Conservation (phyloP, 306 rosid genomes). For the Castanea sativa region DNA sequence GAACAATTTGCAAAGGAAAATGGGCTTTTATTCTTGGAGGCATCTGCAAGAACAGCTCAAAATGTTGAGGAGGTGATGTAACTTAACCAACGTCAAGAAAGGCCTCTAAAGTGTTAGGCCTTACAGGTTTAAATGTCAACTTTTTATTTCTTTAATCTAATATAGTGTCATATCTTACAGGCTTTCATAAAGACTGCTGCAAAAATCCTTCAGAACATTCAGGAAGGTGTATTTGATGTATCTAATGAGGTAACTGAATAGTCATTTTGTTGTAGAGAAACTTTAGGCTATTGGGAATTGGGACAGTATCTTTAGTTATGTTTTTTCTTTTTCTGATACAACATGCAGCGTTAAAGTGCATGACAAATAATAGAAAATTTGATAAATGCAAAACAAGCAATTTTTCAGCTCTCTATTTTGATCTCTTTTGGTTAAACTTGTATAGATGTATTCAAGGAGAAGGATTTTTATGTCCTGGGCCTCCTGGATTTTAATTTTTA, state of each 20-base stretch:
- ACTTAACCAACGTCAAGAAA: constrained; percentile 8
- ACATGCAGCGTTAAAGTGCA: background rate
- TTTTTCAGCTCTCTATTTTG: background rate
- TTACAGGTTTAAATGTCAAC: background rate
- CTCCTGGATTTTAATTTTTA: no score
- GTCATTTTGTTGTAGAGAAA: constrained; percentile 11
- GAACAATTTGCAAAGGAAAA: constrained; percentile 96
- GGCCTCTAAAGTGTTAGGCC: background rate
- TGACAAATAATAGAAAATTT: background rate
- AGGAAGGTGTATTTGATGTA: constrained; percentile 87
- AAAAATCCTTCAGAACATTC: constrained; percentile 88
- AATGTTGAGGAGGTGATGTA: constrained; percentile 86
- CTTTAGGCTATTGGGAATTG: background rate
- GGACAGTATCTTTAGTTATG: background rate
- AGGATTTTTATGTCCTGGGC: no score
- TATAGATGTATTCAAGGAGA: no score
- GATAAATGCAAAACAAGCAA: background rate
- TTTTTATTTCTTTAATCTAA: background rate
- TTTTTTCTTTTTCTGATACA: background rate
- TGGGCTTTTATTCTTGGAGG: constrained; percentile 92
- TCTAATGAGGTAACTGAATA: constrained; percentile 76
- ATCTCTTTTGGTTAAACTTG: background rate
- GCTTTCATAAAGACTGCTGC: constrained; percentile 90
- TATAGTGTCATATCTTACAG: constrained; percentile 32
- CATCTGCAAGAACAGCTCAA: constrained; percentile 96